These are phyloP conservation scores for Mimosa bimucronata DNA, from an alignment of 306 rosid genomes.

Conservation along the genomic window DNA sequence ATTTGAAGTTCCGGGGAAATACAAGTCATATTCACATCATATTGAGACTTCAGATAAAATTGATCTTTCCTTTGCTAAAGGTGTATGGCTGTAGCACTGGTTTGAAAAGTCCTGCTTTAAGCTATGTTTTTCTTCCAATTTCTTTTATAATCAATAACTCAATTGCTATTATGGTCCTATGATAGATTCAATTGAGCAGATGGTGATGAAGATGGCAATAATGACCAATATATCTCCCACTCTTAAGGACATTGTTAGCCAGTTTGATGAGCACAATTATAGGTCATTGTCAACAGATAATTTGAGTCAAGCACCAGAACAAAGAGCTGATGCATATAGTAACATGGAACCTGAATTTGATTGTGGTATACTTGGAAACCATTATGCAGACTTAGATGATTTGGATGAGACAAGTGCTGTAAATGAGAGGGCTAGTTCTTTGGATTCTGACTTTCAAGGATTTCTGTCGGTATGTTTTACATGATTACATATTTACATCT, in stretches of 20 bases:
- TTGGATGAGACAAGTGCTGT: not conserved
- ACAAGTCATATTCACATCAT: slow-evolving; percentile 1
- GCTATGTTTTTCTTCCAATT: not conserved
- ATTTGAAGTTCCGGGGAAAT: slow-evolving; percentile 29
- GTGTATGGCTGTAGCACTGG: not conserved
- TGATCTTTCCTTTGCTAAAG: slow-evolving; percentile 29
- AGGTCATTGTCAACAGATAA: not conserved
- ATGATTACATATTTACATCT: not conserved
- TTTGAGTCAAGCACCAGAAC: slow-evolving; percentile 8
- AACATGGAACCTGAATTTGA: not conserved
- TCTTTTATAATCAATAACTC: not conserved
- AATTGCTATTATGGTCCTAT: not conserved
- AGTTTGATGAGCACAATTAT: not conserved
- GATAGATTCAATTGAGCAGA: not conserved
- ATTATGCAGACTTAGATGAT: not conserved
- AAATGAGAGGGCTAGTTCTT: not conserved
- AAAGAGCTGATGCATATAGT: not conserved
- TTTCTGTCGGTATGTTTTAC: not conserved
- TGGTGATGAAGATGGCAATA: not conserved
- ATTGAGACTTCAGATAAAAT: slow-evolving; percentile 21
- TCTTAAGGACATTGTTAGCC: not conserved
- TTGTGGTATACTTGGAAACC: not conserved
- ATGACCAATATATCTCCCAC: not conserved
- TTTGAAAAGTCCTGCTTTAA: not conserved
- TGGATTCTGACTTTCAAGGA: not conserved